These are phyloP conservation scores for Abortiporus biennis DNA, from an alignment of 1,284 basidiomycete species.

Conservation along the genomic window DNA sequence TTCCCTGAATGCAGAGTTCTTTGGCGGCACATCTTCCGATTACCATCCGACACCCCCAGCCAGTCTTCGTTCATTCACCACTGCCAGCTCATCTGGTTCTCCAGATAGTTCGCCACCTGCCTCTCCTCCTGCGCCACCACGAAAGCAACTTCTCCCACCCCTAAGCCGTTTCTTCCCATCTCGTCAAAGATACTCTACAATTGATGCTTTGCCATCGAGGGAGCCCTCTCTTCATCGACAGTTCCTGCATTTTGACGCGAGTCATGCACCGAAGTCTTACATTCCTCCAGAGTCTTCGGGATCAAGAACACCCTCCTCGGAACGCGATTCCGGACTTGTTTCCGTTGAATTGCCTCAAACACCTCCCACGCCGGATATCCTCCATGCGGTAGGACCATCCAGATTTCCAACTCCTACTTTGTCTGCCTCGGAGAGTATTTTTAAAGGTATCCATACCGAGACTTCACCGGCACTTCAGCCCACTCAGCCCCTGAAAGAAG, in stretches of 20 bases:
- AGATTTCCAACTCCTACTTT: conserved; percentile 5
- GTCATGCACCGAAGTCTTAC: conserved; percentile 4
- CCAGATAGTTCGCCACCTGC: conserved; percentile 19
- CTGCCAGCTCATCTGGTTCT: conserved; percentile 15
- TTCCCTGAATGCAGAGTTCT: conserved; percentile 28
- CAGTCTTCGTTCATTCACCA: conserved; percentile 21
- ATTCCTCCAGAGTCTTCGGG: conserved; percentile 8
- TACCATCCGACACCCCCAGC: conserved; percentile 24
- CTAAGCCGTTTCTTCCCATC: conserved; percentile 29
- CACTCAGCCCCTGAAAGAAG: conserved; percentile 13
- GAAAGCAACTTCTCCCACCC: conserved; percentile 15
- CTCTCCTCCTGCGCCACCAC: conserved; percentile 17
- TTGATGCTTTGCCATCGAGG: conserved; percentile 15
- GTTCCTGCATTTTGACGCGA: conserved; percentile 17
- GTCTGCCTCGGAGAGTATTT: background rate
- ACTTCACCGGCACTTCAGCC: background rate
- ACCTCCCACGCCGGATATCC: conserved; percentile 1
- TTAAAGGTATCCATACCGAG: background rate
- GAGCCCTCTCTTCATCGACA: conserved; percentile 16
- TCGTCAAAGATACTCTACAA: conserved; percentile 21
- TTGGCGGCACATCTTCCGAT: conserved; percentile 16
- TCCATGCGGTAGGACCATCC: conserved; percentile 2
- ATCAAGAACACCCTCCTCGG: background rate
- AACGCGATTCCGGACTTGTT: background rate
- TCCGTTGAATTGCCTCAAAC: background rate